These are phyloP conservation scores for Diplodia scrobiculata DNA, from an alignment of 2,329 filamentous ascomycete species.

Conservation along the genomic window DNA sequence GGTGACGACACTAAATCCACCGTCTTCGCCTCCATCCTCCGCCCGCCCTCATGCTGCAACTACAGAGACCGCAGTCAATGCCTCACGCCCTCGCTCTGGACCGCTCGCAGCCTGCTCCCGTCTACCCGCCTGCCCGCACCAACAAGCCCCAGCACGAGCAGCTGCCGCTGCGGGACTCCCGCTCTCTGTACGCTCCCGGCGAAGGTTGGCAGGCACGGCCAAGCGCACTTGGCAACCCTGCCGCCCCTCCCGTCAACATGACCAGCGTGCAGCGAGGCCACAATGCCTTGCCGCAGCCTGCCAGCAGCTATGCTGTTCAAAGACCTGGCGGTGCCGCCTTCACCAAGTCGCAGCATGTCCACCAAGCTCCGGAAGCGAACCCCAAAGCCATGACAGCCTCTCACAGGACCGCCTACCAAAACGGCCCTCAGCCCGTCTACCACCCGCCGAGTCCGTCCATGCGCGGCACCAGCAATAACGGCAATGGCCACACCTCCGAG, in stretches of 20 bases:
- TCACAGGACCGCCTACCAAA: constrained; percentile 18
- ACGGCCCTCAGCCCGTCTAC: constrained; percentile 2
- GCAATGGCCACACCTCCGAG: constrained; percentile 3
- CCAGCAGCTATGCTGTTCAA: constrained; percentile 19
- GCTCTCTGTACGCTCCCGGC: constrained; percentile 11
- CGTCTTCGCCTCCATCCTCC: constrained; percentile 11
- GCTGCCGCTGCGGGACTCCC: constrained; percentile 7
- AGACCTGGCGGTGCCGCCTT: constrained; percentile 18
- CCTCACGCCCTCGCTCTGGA: constrained; percentile 45
- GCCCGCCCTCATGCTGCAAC: constrained; percentile 45
- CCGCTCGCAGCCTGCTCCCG: constrained; percentile 40
- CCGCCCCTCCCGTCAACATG: constrained; percentile 42
- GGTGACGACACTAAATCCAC: constrained; percentile 23
- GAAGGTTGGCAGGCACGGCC: constrained; percentile 38
- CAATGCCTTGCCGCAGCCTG: constrained; percentile 21
- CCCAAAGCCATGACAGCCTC: constrained; percentile 12
- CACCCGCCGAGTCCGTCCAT: constrained; percentile 10
- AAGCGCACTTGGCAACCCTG: constrained; percentile 36
- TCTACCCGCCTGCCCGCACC: constrained; percentile 34
- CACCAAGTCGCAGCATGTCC: constrained; percentile 22
- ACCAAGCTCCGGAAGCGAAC: constrained; percentile 32
- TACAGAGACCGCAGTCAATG: constrained; percentile 47
- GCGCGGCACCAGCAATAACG: neutral
- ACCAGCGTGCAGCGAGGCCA: constrained; percentile 26
- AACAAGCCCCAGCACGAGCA: constrained; percentile 38